Evolutionary conservation across 2,329 filamentous ascomycete genomes (phyloP), one percentile per base, ranked within the genome.

Genomic region (Rhinocladiella similis): DNA sequence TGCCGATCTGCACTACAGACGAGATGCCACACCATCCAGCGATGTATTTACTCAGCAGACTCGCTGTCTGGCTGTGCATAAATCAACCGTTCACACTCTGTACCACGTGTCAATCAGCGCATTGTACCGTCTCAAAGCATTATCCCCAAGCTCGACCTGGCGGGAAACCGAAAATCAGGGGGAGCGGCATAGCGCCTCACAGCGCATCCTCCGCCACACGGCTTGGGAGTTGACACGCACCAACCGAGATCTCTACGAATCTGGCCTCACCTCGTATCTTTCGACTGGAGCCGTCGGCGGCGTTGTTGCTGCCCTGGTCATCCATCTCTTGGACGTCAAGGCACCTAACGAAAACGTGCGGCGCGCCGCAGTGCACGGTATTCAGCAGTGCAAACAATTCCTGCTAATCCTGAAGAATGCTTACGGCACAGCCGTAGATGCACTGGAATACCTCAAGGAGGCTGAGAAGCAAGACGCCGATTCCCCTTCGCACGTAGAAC

Each of bases 51-150:
- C 12, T 33, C 18, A 36, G 29, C 46, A 48, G 5, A 18, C 12
- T 18, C 46, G 46, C 20, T 33, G 49, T 18, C 20, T 51, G 49
- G 27, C 27, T 13, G 49, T 51, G 12, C 36, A 45, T 16, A 51
- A 51, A 51, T 20, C 49, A 14, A 51, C 49, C 16, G 22, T 51
- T 9, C 39, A 51, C 36, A 22, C 29, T 25, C 18, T 39, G 22
- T 51, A 51, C 22, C 36, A 51, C 43, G 49, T 51, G 36, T 18
- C 49, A 2, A 51, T 43, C 39, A 51, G 49, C 25, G 49, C 49
- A 9, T 43, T 51, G 20, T 51, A 51, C 25, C 49, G 49, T 4
- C 36, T 51, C 36, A 51, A 51, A 35, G 49, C 36, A 33, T 36
- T 51, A 13, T 51, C 49, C 2, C 49, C 49, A 13, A 51, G 13